Percentiles rank a stretch among this genome's conserved stretches.
Conservation (phyloP, 306 rosid species). For the Malus asiatica region DNA sequence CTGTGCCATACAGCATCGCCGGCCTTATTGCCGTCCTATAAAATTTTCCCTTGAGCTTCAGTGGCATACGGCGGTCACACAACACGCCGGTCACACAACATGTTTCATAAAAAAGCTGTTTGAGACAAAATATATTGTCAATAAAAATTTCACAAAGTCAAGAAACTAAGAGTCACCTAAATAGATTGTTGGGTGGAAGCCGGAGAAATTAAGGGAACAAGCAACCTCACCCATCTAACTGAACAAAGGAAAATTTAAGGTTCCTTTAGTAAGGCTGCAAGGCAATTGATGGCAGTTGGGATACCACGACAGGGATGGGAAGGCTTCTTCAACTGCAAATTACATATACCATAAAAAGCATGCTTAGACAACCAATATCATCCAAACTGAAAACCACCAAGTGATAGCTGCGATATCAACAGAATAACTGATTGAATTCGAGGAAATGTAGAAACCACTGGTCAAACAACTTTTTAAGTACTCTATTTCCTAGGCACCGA, state of each 20-base stretch:
- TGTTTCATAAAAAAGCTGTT: slow-evolving; percentile 89
- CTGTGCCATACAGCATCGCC: too few species aligned
- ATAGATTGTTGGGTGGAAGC: slow-evolving; percentile 95
- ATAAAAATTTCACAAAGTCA: neutral
- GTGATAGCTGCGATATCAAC: neutral
- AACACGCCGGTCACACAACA: too few species aligned
- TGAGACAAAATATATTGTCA: slow-evolving; percentile 28
- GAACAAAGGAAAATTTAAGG: slow-evolving; percentile 81
- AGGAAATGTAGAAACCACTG: neutral
- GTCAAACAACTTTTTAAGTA: neutral
- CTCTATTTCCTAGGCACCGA: neutral
- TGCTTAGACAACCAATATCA: neutral
- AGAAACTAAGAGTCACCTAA: slow-evolving; percentile 46
- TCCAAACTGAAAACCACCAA: neutral
- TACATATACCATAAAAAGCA: slow-evolving; percentile 6
- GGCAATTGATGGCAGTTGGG: slow-evolving; percentile 75
- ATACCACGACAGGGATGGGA: slow-evolving; percentile 79
- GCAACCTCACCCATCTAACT: slow-evolving; percentile 89
- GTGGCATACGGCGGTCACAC: too few species aligned
- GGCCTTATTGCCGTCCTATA: too few species aligned
- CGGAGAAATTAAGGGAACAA: slow-evolving; percentile 80
- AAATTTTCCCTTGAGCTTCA: too few species aligned
- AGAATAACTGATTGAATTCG: neutral
- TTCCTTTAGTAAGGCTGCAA: slow-evolving; percentile 84
- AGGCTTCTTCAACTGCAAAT: slow-evolving; percentile 77